These are phyloP conservation scores for Singerocomus inundabilis DNA, from an alignment of 1,284 basidiomycete species.

Conservation along the genomic window DNA sequence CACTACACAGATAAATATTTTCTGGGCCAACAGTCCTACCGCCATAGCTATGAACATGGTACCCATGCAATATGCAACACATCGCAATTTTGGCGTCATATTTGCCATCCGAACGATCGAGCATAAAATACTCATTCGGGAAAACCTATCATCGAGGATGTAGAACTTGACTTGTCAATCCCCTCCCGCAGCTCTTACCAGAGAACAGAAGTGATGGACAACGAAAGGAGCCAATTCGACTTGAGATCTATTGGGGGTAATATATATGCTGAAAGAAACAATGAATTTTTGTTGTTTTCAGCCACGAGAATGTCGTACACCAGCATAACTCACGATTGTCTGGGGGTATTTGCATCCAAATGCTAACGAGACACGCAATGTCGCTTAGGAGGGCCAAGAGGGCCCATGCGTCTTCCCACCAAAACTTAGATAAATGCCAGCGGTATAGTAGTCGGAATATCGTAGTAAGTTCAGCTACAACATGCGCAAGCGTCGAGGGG, in stretches of 20 bases:
- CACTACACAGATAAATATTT: conserved; percentile 15
- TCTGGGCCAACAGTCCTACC: conserved; percentile 20
- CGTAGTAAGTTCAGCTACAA: conserved; percentile 20
- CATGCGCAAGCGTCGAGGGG: conserved; percentile 19
- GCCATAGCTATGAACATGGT: conserved; percentile 17
- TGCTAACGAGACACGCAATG: conserved; percentile 15
- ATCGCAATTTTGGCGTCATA: conserved; percentile 11
- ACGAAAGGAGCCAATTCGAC: conserved; percentile 17
- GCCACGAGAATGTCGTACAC: not conserved
- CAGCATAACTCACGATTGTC: conserved; percentile 1
- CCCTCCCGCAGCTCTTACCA: conserved; percentile 14
- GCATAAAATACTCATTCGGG: conserved; percentile 28
- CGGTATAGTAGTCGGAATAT: conserved; percentile 24
- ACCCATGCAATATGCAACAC: conserved; percentile 19
- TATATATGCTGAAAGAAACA: not conserved
- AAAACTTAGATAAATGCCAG: conserved; percentile 14
- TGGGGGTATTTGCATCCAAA: conserved; percentile 18
- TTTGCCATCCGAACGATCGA: conserved; percentile 25
- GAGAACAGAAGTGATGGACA: conserved; percentile 20
- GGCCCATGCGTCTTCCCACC: conserved; percentile 31
- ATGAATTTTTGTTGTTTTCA: not conserved
- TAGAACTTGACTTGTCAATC: not conserved
- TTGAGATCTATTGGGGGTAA: not conserved
- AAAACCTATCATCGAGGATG: conserved; percentile 14
- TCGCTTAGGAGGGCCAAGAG: conserved; percentile 22